Conservation (phyloP, 495 filamentous ascomycete genomes). For the Xylaria intraflava region DNA sequence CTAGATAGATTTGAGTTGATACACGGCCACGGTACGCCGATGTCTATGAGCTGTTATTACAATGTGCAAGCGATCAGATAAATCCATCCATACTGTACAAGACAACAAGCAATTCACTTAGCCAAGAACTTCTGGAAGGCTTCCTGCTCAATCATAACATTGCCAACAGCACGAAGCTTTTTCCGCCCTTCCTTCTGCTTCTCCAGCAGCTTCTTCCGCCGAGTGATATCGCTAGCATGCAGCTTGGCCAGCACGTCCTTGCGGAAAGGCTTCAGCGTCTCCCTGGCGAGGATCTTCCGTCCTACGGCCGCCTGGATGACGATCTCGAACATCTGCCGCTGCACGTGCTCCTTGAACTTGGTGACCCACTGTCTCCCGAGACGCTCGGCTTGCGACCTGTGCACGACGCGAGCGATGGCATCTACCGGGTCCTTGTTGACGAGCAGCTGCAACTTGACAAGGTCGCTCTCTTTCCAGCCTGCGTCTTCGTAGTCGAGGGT, state of each 20-base stretch:
- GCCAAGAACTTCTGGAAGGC: constrained; percentile 86
- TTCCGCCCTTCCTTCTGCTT: constrained; percentile 97
- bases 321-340: constrained; percentile 92
- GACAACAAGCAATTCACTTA: no score
- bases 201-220: constrained; percentile 82
- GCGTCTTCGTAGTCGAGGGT: constrained; percentile 94
- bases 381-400: constrained; percentile 66
- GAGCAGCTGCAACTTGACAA: constrained; percentile 85
- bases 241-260: constrained; percentile 93
- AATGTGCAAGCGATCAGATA: no score
- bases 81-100: no score
- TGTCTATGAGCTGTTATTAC: no score
- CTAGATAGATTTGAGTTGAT: no score
- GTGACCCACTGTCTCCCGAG: constrained; percentile 81
- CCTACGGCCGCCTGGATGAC: constrained; percentile 90
- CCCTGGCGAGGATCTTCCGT: constrained; percentile 76
- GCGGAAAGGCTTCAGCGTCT: constrained; percentile 93
- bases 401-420: constrained; percentile 85
- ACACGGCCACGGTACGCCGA: no score
- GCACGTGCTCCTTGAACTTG: constrained; percentile 96
- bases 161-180: constrained; percentile 63
- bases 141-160: constrained; percentile 87
- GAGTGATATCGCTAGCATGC: constrained; percentile 79
- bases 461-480: constrained; percentile 69
- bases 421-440: constrained; percentile 92